Base-by-base conservation (phyloP, 2,329 filamentous ascomycete species). In the Plenodomus biglobosus region DNA sequence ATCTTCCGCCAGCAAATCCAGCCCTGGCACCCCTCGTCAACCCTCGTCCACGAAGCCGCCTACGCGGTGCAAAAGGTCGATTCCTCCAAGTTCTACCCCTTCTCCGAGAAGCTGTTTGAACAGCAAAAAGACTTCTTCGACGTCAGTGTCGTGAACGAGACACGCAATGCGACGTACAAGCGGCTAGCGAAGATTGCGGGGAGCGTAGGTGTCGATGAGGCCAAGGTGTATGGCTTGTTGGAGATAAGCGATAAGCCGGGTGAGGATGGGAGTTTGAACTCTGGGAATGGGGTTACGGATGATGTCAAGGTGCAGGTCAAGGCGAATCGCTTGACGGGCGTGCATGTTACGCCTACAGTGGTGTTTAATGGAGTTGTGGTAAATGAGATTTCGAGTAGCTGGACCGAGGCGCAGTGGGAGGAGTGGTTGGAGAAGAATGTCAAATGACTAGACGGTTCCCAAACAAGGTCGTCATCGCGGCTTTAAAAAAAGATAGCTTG, bases 1-100 rank as follows among this genome's bases (percentile, higher is more conserved):
- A 82, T 97, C 65, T 89, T 96, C 78, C 87, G 92, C 41, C 92
- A 92, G 70, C 91, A 96, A 70, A 84, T 96, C 64, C 91, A 96
- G 76, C 90, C 91, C 13, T 96, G 92, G 92, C 92, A 97, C 75
- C 92, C 92, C 1, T 90, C 87, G 17, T 91, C 69, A 0, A 78
- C 75, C 0, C 71, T 79, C 21, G 79, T 83, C 46, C 89, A 92
- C 76, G 92, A 97, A 80, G 88, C 91, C 24, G 92, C 79, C 3
- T 81, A 90, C 24, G 92, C 91, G 2, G 90, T 96, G 1, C 80
- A 92, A 59, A 82, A 81, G 42, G 72, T 90, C 6, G 77, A 83
- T 2, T 86, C 88, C 0, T 77, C 79, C 16, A 85, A 84, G 58
- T 97, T 95, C 80, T 95, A 87, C 85, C 77, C 80, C 15, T 96